Base-by-base conservation (phyloP, 148 eudicot species). In the Camellia sinensis region DNA sequence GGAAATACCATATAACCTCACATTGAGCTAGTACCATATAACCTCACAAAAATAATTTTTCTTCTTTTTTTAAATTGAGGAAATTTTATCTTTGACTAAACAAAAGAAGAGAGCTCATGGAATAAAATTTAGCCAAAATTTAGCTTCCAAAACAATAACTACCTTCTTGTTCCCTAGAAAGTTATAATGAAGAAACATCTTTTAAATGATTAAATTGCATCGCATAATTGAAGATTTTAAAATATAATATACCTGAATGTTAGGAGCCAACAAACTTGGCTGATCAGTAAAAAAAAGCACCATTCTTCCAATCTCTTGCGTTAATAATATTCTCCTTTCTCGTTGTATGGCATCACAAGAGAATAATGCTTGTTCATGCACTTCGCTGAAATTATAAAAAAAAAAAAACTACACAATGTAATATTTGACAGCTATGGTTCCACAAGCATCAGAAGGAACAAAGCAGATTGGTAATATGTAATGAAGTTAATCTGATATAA, bases 251-350 rank as follows among this genome's bases (percentile, higher is more conserved):
- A 94, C 99, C 98, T 97, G 99, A 85, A 97, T 92, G 80, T 97
- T 97, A 44, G 99, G 99, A 86, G 99, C 99, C 87, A 97, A 87
- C 68, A 97, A 82, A 85, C 98, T 97, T 57, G 99, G 98, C 82
- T 97, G 99, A 80, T 97, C 99, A 71, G 94, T 88, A 71, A 97
- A 97, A 88, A 97, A 97, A 76, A 94, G 93, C 81, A 92, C 98
- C 98, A 94, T 97, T 87, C 99, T 87, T 78, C 99, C 99, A 72
- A 92, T 92, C 85, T 97, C 99, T 86, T 97, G 98, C 86, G 92
- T 97, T 75, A 97, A 79, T 70, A 97, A 76, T 84, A 90, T 89
- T 88, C 99, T 90, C 88, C 98, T 89, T 86, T 94, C 99, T 68
- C 88, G 93, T 79, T 97, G 99, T 84, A 92, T 92, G 78, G 90